phyloP scores from a whole-genome alignment of 768 basidiomycete genomes.

The Hypholoma sublateritium region DNA sequence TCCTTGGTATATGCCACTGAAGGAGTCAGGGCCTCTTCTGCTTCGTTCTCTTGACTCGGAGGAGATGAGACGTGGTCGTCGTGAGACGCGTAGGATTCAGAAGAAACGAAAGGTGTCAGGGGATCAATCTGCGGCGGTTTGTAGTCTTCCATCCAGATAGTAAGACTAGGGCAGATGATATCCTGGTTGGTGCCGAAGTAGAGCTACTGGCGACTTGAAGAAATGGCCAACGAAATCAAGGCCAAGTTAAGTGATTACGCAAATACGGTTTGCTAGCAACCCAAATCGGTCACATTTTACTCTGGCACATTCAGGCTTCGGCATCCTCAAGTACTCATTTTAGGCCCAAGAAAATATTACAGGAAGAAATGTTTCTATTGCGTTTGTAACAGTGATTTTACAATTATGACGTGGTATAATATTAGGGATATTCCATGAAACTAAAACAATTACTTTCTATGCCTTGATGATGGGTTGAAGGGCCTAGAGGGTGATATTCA shows the following conservation, averaged over 20 bases:
- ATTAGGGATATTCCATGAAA: background rate
- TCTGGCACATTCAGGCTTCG: too few relatives aligned
- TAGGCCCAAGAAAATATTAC: too few relatives aligned
- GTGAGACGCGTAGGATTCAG: constrained; percentile 8
- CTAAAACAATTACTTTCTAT: background rate
- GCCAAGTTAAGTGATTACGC: constrained; percentile 5
- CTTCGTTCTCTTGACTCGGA: constrained; percentile 3
- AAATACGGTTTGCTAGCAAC: background rate
- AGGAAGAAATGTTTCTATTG: background rate
- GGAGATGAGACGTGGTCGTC: constrained; percentile 2
- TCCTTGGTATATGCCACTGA: background rate
- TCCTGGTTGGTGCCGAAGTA: constrained; percentile 1
- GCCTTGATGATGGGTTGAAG: constrained; percentile 4
- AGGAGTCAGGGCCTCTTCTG: background rate
- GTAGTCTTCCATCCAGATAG: constrained; percentile 19
- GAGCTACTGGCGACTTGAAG: background rate
- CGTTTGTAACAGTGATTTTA: background rate
- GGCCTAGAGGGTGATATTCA: background rate
- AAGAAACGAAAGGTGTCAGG: constrained; percentile 1
- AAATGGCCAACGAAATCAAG: background rate
- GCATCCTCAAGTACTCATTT: too few relatives aligned
- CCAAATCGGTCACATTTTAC: background rate
- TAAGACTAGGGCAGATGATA: background rate
- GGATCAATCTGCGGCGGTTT: constrained; percentile 9
- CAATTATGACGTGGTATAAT: constrained; percentile 4